Base-by-base conservation (phyloP, 2,329 filamentous ascomycete species). In the Calonectria multiphialidica region DNA sequence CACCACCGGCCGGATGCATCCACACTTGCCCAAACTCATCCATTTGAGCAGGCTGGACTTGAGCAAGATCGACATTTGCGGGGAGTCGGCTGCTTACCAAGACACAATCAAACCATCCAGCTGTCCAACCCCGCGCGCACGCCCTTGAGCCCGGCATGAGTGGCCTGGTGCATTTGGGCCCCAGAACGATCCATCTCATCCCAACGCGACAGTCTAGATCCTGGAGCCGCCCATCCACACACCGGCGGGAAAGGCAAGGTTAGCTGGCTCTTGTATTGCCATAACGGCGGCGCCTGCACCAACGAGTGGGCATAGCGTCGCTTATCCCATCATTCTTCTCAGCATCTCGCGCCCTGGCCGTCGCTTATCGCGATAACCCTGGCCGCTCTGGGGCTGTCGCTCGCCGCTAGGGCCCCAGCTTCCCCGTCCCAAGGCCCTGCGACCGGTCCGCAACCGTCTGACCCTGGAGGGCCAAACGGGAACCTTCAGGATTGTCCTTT, bases 291-390 rank as follows among this genome's bases (percentile, higher is more conserved):
- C 57, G 45, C 57, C 64, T 44, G 30, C 37, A 55, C 44, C 63
- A 42, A 23, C 44, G n/a, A 66, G 68, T 53, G 55, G 35, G 53
- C 53, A 68, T 40, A 68, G 65, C 55, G 57, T 57, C 37, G 69
- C 64, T 45, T 61, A 53, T 45, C 13, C 28, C 44, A 21, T 45
- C 40, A 18, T 21, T 33, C 23, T 10, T 21, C n/a, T 23, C 35
- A 42, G 28, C 33, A 33, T 40, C 55, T 28, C 18, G 37, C 63
- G 47, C 53, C 53, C 25, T 59, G 47, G 37, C 55, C n/a, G 45
- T 64, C 69, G 69, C 69, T 68, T 71, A 68, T 71, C 69, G 69
- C 69, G 57, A 68, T 50, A 71, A 55, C 37, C 64, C 50, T 68
- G 64, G 42, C 25, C 30, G 37, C 35, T 30, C 67, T 62, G 23